These are phyloP conservation scores for Diaporthe capsici DNA, from an alignment of 2,329 filamentous ascomycete genomes.

Conservation along the genomic window DNA sequence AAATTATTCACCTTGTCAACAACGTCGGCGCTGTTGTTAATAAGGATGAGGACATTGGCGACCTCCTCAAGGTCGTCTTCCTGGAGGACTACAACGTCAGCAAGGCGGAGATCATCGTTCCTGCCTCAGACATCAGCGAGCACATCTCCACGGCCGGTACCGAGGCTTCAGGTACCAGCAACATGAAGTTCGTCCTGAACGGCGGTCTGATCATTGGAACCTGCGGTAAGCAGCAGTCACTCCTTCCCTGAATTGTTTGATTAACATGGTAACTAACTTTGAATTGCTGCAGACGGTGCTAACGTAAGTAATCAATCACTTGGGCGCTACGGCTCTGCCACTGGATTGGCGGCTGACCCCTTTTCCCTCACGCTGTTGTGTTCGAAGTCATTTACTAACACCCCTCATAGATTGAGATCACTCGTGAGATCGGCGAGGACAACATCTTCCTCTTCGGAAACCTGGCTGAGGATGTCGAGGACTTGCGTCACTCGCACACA, in stretches of 20 bases:
- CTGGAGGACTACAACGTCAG: constrained; percentile 99
- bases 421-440: constrained; percentile 93
- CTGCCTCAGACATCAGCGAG: constrained; percentile 96
- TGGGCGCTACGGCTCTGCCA: background rate
- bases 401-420: constrained; percentile 85
- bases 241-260: no score
- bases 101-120: constrained; percentile 97
- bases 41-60: constrained; percentile 90
- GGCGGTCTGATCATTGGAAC: constrained; percentile 98
- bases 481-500: constrained; percentile 90
- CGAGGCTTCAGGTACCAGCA: constrained; percentile 90
- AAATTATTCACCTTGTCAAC: constrained; percentile 97
- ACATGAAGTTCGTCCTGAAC: constrained; percentile 99
- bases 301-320: constrained; percentile 75
- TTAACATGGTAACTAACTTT: background rate
- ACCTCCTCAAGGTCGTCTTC: constrained; percentile 97
- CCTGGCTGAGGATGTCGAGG: constrained; percentile 95
- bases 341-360: no score
- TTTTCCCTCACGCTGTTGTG: background rate
- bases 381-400: constrained; percentile 40
- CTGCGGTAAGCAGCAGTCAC: constrained; percentile 65
- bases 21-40: constrained; percentile 92
- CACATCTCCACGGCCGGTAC: constrained; percentile 99
- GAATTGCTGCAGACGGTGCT: constrained; percentile 74
- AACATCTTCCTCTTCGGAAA: constrained; percentile 99